Conservation (phyloP, 169 alveolate genomes). For the Plasmodium gonderi region DNA sequence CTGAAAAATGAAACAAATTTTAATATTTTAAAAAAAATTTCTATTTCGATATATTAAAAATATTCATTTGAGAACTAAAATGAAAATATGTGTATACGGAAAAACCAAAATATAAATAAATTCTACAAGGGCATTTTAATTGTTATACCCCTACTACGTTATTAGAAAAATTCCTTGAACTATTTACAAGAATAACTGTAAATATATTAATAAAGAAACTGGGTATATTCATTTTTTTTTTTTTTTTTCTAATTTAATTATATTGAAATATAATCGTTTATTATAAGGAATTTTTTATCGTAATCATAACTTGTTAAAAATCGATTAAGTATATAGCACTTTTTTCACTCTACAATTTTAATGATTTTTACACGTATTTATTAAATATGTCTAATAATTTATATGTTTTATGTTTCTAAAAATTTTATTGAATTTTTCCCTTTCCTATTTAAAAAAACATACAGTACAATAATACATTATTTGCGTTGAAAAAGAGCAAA, state of each 20-base stretch:
- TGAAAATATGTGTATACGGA: not conserved
- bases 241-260: not conserved
- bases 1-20: not conserved
- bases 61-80: not conserved
- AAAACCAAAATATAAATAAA: not conserved
- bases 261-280: not conserved
- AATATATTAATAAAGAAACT: not conserved
- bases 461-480: too few relatives aligned
- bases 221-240: slow-evolving; percentile 1
- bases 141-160: slow-evolving; percentile 18
- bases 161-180: not conserved
- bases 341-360: too few relatives aligned
- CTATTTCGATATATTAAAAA: not conserved
- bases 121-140: not conserved
- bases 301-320: too few relatives aligned
- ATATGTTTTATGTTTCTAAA: too few relatives aligned
- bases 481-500: too few relatives aligned
- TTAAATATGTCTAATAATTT: too few relatives aligned
- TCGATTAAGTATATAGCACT: too few relatives aligned
- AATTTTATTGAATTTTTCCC: too few relatives aligned
- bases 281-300: not conserved
- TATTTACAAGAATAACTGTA: not conserved
- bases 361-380: too few relatives aligned
- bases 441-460: too few relatives aligned
- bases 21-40: not conserved